Evolutionary conservation across 2,329 filamentous ascomycete species (phyloP), one percentile per base, ranked within the genome.

Genomic region (Clonostachys rhizophaga): DNA sequence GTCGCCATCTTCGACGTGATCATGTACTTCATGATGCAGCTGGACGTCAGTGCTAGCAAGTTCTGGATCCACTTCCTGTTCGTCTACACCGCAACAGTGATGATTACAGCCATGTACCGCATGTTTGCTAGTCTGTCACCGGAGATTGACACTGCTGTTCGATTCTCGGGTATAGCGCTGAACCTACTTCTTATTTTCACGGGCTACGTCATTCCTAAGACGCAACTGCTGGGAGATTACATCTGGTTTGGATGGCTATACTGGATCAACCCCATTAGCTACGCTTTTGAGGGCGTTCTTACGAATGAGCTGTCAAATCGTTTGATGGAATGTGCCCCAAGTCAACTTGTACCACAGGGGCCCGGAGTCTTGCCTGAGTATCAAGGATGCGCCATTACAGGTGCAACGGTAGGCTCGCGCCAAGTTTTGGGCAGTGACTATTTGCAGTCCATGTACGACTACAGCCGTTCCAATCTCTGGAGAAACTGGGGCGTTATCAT

Each of bases 401-500:
- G 84, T 3, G 72, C 81, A 1, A 54, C 58, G 0, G 58, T 72
- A 5, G 81, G 81, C 14, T 62, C 65, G 6, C 52, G 52, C 1
- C 54, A 57, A 5, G 75, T 86, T 10, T 57, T 66, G 1, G 84
- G 84, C 1, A 69, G 72, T 33, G 66, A 67, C 6, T 87, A 83
- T 47, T 62, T 86, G 42, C 54, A 61, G 30, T 56, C 69, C 4
- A 68, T 71, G n/a, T 83, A 76, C 54, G 62, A 69, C 34, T 87
- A 85, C 59, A 66, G 64, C 36, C 66, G 74, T 20, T 64, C 64
- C 4, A 73, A 87, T 55, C 63, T 81, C 34, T 87, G 84, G 83
- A 79, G 87, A 7, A 89, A 91, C 62, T 89, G 86, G 56, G 87
- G 84, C 18, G 81, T 89, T 2, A 65, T 91, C 10, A 79, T 91